Evolutionary conservation across 1,284 basidiomycete genomes (phyloP).

Genomic region (Ustilago esculenta): DNA sequence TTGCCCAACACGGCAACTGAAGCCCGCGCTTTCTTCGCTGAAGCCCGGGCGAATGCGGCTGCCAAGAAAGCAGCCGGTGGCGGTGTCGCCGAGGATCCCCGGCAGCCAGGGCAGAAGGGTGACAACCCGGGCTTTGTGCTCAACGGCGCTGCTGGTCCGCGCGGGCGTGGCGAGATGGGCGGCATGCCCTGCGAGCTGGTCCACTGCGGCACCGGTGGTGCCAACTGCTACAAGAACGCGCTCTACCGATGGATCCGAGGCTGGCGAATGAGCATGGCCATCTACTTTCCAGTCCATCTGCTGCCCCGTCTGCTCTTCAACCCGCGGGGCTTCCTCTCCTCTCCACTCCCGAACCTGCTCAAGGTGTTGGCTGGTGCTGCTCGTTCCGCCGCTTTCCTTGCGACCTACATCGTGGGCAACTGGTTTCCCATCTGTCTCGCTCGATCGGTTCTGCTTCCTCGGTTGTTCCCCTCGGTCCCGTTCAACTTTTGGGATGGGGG

Average conservation of each 20-base stretch:
- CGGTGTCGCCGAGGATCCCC: too few relatives aligned
- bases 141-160: conserved; percentile 46
- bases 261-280: conserved; percentile 64
- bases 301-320: conserved; percentile 67
- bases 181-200: conserved; percentile 67
- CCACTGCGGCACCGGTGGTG: conserved; percentile 64
- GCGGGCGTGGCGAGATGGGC: conserved; percentile 57
- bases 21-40: conserved; percentile 16
- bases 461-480: conserved; percentile 43
- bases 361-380: conserved; percentile 63
- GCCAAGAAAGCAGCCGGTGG: not conserved
- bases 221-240: conserved; percentile 65
- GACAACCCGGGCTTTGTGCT: conserved; percentile 39
- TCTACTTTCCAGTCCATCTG: conserved; percentile 69
- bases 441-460: conserved; percentile 46
- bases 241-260: conserved; percentile 63
- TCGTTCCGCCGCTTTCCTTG: conserved; percentile 66
- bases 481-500: conserved; percentile 59
- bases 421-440: conserved; percentile 63
- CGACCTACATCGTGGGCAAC: conserved; percentile 67
- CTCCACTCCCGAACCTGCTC: conserved; percentile 48
- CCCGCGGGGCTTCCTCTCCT: conserved; percentile 35
- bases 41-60: conserved; percentile 15
- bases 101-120: too few relatives aligned
- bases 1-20: conserved; percentile 39